Base-by-base conservation (phyloP, 2,329 filamentous ascomycete species). In the Waltergamsia citrina region DNA sequence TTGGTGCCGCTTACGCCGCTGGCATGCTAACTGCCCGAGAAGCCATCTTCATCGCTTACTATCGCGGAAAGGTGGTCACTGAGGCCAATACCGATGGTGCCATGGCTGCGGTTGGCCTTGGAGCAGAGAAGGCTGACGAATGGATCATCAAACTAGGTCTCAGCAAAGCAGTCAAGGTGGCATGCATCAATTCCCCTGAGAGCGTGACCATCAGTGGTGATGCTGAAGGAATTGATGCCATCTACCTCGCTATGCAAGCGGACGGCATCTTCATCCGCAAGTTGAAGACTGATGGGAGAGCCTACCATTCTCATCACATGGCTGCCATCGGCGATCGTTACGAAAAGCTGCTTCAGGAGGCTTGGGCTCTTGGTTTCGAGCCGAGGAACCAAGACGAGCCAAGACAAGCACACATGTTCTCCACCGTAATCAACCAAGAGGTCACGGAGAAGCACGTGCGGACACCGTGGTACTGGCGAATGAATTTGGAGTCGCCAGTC, bases 221-320 rank as follows among this genome's bases (percentile, higher is more conserved):
- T 18, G 14, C 32, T 12, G 20, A 28, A 7, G 32, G 29, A 15
- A 16, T 43, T 16, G 27, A 32, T 4, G 37, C 34, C 6, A 19
- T 42, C 6, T 10, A 21, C 7, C 17, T n/a, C 3, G 28, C 23
- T 0, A 37, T 41, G 1, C 41, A 45, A 19, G 39, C 60, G 4
- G 38, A 48, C 3, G 33, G 41, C 2, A 44, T 48, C 5, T 38
- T 60, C 6, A 43, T 42, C 2, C 39, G 38, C 1, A 46, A 63
- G 26, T 48, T 56, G 32, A 18, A 43, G 7, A 43, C 37, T 26
- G 54, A 62, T 1, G 51, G 59, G n/a, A 57, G 50, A 34, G 61
- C 61, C 0, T 67, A 63, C 34, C 62, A 65, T 44, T 65, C 62
- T 1, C 45, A 52, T 20, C 54, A 57, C 28, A 57, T 59, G 54